A percentile compares a stretch with the other conserved stretches of the same genome.
phyloP scores from a whole-genome alignment of 345 rosid species.

The Eucalyptus victrix region DNA sequence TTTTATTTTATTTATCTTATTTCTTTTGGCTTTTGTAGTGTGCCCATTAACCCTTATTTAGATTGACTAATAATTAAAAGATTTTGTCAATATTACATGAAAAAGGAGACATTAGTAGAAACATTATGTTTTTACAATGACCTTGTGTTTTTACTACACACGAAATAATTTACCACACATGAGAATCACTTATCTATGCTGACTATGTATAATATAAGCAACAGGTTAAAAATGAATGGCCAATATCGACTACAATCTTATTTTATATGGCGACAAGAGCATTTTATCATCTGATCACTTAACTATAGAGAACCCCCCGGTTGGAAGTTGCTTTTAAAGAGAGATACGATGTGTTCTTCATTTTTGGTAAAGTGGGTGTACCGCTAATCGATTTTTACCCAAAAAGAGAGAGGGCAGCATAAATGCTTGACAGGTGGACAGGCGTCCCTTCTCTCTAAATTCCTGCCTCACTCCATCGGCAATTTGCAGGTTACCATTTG shows the following conservation, averaged over 20 bases:
- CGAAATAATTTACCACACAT: background rate
- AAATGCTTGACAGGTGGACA: background rate
- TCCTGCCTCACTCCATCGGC: background rate
- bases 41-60: background rate
- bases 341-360: background rate
- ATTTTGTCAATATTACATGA: background rate
- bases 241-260: background rate
- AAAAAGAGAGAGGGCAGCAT: background rate
- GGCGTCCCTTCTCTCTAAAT: background rate
- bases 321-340: background rate
- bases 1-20: background rate
- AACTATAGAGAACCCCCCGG: background rate
- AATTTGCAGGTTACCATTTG: background rate
- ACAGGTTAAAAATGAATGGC: background rate
- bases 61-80: background rate
- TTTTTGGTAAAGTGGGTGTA: background rate
- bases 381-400: background rate
- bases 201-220: rapidly evolving
- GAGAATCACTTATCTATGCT: background rate
- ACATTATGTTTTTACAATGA: background rate
- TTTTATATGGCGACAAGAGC: background rate
- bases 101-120: background rate
- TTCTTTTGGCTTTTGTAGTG: background rate
- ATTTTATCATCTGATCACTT: background rate
- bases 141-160: background rate